Base-by-base conservation (phyloP, 805 yeast species). In the Komagataella kurtzmanii region DNA sequence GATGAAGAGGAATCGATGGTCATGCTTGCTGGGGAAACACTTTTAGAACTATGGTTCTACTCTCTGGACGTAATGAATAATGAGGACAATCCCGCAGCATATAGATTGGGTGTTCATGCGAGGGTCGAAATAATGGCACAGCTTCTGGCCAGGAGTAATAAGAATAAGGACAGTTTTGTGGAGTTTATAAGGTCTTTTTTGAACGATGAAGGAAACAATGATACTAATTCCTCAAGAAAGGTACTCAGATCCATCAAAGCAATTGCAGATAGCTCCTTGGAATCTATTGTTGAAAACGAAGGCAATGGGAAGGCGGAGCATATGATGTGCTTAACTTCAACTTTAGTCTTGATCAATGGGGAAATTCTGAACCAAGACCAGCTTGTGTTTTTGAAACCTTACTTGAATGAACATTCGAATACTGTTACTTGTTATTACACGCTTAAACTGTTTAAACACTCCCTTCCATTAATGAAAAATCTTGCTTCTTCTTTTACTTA, bases 1-100 rank as follows among this genome's bases (percentile, higher is more conserved):
- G 96, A 87, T 61, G 90, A 83, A 54, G 95, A 88, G 56, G 81
- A 77, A 44, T 53, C 66, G 1, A 68, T 80, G 1, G 65, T 71
- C 7, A 78, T 75, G 1, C 55, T 68, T 6, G 73, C 82, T 0
- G 68, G 64, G 48, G 50, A 53, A 18, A 56, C 65, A 2, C 55
- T 82, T 23, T 45, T 67, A 1, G 68, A 68, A 1, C 52, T 70
- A 17, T 69, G 77, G 70, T 70, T 76, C 45, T 46, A 53, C 1
- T 46, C 54, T 1, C 19, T 61, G 3, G 24, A 23, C 6, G 6
- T 8, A 17, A 10, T n/a, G 17, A 18, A 12, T 17, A 10, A 30
- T 30, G 40, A 4, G 6, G 40, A 30, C 10, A 30, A 30, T 10
- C 40, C 40, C 5, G n/a, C 40, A 30, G 40, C 40, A 10, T 30